A percentile compares a stretch with the other conserved stretches of the same genome.
Evolutionary conservation across 768 basidiomycete genomes (phyloP).

Genomic region (Boletus rubroflammeus): DNA sequence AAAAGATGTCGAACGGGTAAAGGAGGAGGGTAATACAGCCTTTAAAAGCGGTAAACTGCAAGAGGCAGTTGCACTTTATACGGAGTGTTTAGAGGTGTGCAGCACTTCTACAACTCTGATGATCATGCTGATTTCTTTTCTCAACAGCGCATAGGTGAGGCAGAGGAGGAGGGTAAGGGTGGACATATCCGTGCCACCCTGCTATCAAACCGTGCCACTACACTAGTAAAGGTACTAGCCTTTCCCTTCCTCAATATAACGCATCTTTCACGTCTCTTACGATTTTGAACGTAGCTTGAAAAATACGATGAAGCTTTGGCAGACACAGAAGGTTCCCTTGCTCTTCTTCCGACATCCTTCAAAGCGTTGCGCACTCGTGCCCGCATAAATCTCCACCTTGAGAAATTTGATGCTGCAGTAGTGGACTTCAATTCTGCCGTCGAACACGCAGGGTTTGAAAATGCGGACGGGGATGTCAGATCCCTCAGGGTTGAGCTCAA

Average conservation of each 20-base stretch:
- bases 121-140: not conserved
- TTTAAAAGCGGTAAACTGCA: constrained; percentile 61
- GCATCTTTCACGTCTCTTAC: not conserved
- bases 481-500: constrained; percentile 63
- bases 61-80: constrained; percentile 68
- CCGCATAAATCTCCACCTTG: constrained; percentile 69
- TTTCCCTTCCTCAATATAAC: not conserved
- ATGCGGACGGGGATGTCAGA: constrained; percentile 58
- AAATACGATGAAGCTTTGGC: constrained; percentile 63
- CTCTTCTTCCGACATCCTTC: constrained; percentile 62
- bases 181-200: constrained; percentile 79
- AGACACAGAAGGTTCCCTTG: constrained; percentile 68
- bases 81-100: constrained; percentile 65
- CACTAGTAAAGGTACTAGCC: constrained; percentile 60
- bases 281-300: constrained; percentile 45
- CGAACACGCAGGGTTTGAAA: constrained; percentile 65
- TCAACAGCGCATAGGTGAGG: constrained; percentile 59
- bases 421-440: constrained; percentile 79
- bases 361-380: constrained; percentile 87
- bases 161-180: constrained; percentile 70
- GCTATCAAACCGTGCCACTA: constrained; percentile 80
- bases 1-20: constrained; percentile 78
- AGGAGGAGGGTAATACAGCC: constrained; percentile 78
- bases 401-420: constrained; percentile 68
- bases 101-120: not conserved